Evolutionary conservation across 2,329 filamentous ascomycete species (phyloP), one percentile per base, ranked within the genome.

Genomic region (Metarhizium anisopliae): DNA sequence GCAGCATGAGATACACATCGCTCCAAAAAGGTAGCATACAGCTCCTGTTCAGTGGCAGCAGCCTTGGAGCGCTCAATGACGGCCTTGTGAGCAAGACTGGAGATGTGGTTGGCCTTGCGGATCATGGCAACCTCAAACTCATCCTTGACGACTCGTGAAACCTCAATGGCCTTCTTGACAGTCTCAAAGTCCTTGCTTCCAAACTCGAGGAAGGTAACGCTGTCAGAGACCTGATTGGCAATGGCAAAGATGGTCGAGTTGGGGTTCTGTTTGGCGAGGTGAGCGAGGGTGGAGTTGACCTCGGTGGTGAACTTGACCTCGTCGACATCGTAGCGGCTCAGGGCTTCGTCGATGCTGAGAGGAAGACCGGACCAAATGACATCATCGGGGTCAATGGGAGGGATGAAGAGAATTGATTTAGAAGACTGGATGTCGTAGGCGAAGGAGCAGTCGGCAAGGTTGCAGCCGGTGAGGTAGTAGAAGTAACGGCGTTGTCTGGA

Each of bases 301-400:
- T 94, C 86, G 53, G 81, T 83, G 10, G 85, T 86, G 59, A 84
- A 84, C 56, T 81, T 80, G 60, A 93, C 90, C 40, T 83, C 77
- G 68, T 97, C 93, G 60, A 95, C 83, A 61, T 95, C 90, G 73
- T 90, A 97, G 60, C 82, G 80, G 51, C 81, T 73, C 58, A 87
- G 74, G 6, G 93, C 93, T 66, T 96, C 87, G 47, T 87, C 80
- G 38, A 80, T 74, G 40, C 85, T 89, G 58, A 95, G 76, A 0
- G 93, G 94, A 16, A 97, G 80, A 13, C 94, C 94, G 32, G 87
- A 89, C 93, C 93, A 99, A 67, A 97, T 90, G 57, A 97, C 91
- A 55, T 85, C 85, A 47, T 94, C 89, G n/a, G 90, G 82, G 63
- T 96, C 85, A 64, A 92, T 82, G 16, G 91, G 89, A 2, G 94